phyloP scores from a whole-genome alignment of 345 rosid genomes.

The Boechera retrofracta region DNA sequence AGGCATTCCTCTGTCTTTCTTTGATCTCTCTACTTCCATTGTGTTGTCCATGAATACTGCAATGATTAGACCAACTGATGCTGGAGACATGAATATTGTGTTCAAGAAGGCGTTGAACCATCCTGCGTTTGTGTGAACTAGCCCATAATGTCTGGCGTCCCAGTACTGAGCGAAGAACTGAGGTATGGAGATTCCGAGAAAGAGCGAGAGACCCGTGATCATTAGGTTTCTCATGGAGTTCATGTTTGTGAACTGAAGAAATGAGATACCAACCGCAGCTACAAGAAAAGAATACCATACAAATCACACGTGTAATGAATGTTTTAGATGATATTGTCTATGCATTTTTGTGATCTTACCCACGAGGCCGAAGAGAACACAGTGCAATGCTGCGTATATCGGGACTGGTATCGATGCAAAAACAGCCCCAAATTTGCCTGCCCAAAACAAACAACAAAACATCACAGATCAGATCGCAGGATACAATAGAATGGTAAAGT shows the following conservation, averaged over 20 bases:
- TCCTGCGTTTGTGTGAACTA: constrained; percentile 80
- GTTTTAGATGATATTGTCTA: neutral
- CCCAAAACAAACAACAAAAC: neutral
- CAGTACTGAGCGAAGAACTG: constrained; percentile 81
- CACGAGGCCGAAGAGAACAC: constrained; percentile 89
- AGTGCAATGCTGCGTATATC: constrained; percentile 83
- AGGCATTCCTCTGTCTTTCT: constrained; percentile 94
- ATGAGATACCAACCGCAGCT: constrained; percentile 94
- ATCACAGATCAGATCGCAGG: neutral
- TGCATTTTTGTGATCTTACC: constrained; percentile 47
- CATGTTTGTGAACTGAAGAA: constrained; percentile 98
- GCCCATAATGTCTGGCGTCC: constrained; percentile 64
- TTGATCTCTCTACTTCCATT: constrained; percentile 75
- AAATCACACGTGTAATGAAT: neutral
- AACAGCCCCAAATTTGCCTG: constrained; percentile 98
- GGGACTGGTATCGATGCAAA: constrained; percentile 97
- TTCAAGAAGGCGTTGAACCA: constrained; percentile 89
- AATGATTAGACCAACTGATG: constrained; percentile 74
- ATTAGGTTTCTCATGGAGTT: constrained; percentile 90
- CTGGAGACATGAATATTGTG: constrained; percentile 86
- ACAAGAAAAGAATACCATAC: constrained; percentile 13
- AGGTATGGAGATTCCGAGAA: constrained; percentile 87
- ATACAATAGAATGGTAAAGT: neutral
- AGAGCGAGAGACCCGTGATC: constrained; percentile 81
- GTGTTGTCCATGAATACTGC: constrained; percentile 89